These are phyloP conservation scores for Akanthomyces lecanii DNA, from an alignment of 2,329 filamentous ascomycete species.

Conservation along the genomic window DNA sequence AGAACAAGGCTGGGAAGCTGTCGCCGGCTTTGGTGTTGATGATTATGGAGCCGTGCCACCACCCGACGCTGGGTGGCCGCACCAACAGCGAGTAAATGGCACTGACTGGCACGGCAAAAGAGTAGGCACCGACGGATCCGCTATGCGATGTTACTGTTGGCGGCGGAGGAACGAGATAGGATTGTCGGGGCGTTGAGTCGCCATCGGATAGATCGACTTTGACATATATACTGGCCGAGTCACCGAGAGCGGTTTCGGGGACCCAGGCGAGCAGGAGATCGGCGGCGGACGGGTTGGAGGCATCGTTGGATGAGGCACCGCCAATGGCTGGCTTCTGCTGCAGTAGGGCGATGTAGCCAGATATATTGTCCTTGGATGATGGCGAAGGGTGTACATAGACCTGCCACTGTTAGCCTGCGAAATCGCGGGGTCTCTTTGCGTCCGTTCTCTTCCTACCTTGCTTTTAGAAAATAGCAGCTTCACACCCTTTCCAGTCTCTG, in stretches of 20 bases:
- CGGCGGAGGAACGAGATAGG: conserved; percentile 85
- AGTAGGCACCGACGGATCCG: conserved; percentile 70
- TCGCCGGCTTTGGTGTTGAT: conserved; percentile 90
- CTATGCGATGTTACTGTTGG: conserved; percentile 77
- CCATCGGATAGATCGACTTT: conserved; percentile 88
- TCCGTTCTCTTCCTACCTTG: conserved; percentile 69
- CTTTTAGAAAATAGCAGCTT: conserved; percentile 95
- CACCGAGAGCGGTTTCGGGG: conserved; percentile 82
- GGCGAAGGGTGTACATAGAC: conserved; percentile 96
- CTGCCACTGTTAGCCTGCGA: conserved; percentile 37
- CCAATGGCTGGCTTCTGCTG: conserved; percentile 68
- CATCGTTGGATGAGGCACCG: conserved; percentile 31
- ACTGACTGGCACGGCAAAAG: conserved; percentile 85
- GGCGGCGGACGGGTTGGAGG: conserved; percentile 51
- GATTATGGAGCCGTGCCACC: conserved; percentile 97
- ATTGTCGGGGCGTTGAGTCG: conserved; percentile 76
- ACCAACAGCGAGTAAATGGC: conserved; percentile 89
- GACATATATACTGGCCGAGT: conserved; percentile 83
- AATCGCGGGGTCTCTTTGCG: not conserved
- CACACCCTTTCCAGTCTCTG: conserved; percentile 72
- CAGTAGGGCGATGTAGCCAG: conserved; percentile 86
- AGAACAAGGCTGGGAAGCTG: conserved; percentile 92
- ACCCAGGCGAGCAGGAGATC: conserved; percentile 89
- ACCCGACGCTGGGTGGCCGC: conserved; percentile 86
- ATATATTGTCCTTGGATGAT: conserved; percentile 90